Evolutionary conservation across 805 yeast genomes (phyloP).

Genomic region (Starmera dryadoides): DNA sequence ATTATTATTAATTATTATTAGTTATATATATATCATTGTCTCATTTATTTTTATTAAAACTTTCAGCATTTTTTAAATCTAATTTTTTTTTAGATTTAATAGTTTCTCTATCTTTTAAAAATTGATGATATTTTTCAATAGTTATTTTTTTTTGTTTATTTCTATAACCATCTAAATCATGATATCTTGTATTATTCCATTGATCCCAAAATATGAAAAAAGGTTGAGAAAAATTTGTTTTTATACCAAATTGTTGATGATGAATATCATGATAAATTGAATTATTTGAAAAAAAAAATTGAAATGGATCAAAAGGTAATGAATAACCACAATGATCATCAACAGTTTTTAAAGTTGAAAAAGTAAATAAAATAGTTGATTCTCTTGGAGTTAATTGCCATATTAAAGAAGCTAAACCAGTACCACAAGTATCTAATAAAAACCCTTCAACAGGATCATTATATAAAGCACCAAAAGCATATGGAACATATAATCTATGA

Average conservation of each 20-base stretch:
- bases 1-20: no score
- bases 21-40: not conserved
- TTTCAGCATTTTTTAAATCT: slow-evolving; percentile 7
- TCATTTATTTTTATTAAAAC: not conserved
- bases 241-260: slow-evolving; percentile 93
- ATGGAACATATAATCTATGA: slow-evolving; percentile 91
- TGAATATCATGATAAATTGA: slow-evolving; percentile 96
- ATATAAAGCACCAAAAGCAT: slow-evolving; percentile 93
- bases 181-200: slow-evolving; percentile 62
- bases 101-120: slow-evolving; percentile 32
- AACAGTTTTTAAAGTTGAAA: slow-evolving; percentile 92
- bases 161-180: slow-evolving; percentile 56
- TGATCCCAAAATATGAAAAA: slow-evolving; percentile 93
- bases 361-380: slow-evolving; percentile 62
- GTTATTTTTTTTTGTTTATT: slow-evolving; percentile 61
- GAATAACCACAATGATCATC: slow-evolving; percentile 99
- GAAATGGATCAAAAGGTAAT: slow-evolving; percentile 87
- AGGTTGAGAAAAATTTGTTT: slow-evolving; percentile 91
- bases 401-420: slow-evolving; percentile 70
- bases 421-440: slow-evolving; percentile 83
- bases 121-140: slow-evolving; percentile 56
- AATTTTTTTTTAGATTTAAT: slow-evolving; percentile 21
- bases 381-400: slow-evolving; percentile 72
- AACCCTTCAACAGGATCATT: slow-evolving; percentile 95
- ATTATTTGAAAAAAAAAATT: slow-evolving; percentile 86